Evolutionary conservation across 2,329 filamentous ascomycete species (phyloP).

Genomic region (Pleurostoma richardsiae): DNA sequence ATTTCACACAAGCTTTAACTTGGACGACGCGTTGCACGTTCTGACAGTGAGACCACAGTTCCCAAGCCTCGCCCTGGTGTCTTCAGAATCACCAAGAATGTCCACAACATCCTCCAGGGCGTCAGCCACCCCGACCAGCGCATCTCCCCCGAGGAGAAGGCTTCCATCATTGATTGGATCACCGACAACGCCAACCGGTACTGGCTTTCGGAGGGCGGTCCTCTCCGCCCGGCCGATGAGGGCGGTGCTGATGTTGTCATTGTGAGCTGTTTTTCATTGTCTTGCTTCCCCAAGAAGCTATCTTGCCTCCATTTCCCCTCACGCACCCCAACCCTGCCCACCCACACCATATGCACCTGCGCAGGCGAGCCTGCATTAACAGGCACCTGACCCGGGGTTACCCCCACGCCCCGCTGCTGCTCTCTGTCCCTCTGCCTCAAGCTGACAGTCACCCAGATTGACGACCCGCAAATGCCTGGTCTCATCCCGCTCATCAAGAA

Average conservation of each 20-base stretch:
- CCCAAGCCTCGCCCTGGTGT: conserved; percentile 75
- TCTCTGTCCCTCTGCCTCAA: not conserved
- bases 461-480: conserved; percentile 81
- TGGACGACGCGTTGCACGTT: too few relatives aligned
- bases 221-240: conserved; percentile 56
- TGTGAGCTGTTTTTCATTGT: conserved; percentile 26
- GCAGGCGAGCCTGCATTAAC: not conserved
- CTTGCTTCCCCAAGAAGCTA: not conserved
- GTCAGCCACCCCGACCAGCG: conserved; percentile 62
- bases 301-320: conserved; percentile 5
- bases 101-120: conserved; percentile 84
- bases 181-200: conserved; percentile 67
- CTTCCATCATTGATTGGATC: conserved; percentile 66
- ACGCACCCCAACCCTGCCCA: conserved; percentile 1
- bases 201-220: conserved; percentile 66
- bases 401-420: not conserved
- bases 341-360: conserved; percentile 8
- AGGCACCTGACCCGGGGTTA: conserved; percentile 7
- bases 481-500: conserved; percentile 72
- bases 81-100: conserved; percentile 80
- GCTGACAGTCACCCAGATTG: conserved; percentile 41
- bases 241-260: conserved; percentile 74
- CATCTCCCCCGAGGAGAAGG: conserved; percentile 58
- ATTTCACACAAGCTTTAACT: too few relatives aligned
- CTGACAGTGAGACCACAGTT: conserved; percentile 33